phyloP scores from a whole-genome alignment of 805 yeast species.

The Phaffomyces antillensis region DNA sequence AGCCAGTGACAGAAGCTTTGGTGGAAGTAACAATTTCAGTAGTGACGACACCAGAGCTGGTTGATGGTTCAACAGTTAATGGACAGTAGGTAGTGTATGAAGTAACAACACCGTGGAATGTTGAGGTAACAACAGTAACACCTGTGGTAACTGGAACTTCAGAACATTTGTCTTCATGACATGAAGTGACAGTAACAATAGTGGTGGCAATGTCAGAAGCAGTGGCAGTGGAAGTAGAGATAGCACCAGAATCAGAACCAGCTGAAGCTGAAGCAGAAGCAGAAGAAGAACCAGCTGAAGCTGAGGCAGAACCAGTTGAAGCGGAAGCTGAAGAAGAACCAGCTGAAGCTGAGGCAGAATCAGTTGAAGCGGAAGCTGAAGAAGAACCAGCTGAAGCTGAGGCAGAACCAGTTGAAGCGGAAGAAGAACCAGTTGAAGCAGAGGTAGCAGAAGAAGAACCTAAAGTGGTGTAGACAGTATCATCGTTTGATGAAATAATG shows the following conservation, averaged over 20 bases:
- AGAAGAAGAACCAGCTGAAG: not conserved
- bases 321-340: not conserved
- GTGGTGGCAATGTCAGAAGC: not conserved
- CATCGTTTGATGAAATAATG: constrained; percentile 6
- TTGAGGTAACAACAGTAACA: constrained; percentile 4
- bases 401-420: not conserved
- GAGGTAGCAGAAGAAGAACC: not conserved
- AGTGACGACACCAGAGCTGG: not conserved
- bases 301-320: not conserved
- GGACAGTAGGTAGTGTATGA: constrained; percentile 3
- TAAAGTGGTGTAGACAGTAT: not conserved
- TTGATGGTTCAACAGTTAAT: not conserved
- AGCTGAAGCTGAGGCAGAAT: not conserved
- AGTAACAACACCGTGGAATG: constrained; percentile 1
- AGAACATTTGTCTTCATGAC: not conserved
- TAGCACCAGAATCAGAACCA: not conserved
- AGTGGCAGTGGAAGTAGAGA: not conserved
- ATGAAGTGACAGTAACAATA: not conserved
- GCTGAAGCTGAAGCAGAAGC: not conserved
- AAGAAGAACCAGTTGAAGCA: not conserved
- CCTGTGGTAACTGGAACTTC: constrained; percentile 3
- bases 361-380: too few species aligned
- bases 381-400: not conserved
- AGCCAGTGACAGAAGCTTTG: not conserved
- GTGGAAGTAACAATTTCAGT: not conserved